These are phyloP conservation scores for Zelopaecilomyces penicillatus DNA, from an alignment of 2,329 filamentous ascomycete species.

Conservation along the genomic window DNA sequence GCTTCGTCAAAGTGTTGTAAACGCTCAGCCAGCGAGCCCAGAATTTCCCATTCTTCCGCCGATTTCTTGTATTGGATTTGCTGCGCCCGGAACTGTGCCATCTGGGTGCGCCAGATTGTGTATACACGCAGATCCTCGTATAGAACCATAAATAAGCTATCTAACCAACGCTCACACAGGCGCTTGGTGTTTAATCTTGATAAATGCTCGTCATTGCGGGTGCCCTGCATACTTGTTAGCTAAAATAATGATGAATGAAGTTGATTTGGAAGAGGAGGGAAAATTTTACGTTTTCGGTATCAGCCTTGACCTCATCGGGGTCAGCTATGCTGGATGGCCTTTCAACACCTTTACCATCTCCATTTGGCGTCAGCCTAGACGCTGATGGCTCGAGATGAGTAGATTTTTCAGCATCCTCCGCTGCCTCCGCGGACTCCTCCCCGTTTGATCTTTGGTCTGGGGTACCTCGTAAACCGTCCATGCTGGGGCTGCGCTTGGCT, in stretches of 20 bases:
- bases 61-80: conserved; percentile 95
- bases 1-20: conserved; percentile 89
- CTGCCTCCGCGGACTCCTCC: conserved; percentile 27
- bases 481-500: conserved; percentile 65
- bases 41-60: conserved; percentile 95
- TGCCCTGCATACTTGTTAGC: conserved; percentile 36
- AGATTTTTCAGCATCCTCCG: conserved; percentile 27
- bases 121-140: conserved; percentile 98
- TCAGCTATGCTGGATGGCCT: conserved; percentile 73
- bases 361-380: conserved; percentile 25
- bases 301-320: conserved; percentile 67
- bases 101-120: conserved; percentile 98
- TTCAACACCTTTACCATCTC: conserved; percentile 46
- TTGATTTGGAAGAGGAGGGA: background rate
- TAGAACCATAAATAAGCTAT: conserved; percentile 98
- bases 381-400: conserved; percentile 19
- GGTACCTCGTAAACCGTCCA: conserved; percentile 65
- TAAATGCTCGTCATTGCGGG: conserved; percentile 62
- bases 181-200: conserved; percentile 95
- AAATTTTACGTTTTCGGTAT: conserved; percentile 56
- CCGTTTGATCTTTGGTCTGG: conserved; percentile 51
- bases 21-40: conserved; percentile 84
- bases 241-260: background rate
- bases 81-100: conserved; percentile 90
- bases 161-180: conserved; percentile 93